These are phyloP conservation scores for Eucalyptus leucophloia DNA, from an alignment of 345 rosid species.

Conservation along the genomic window DNA sequence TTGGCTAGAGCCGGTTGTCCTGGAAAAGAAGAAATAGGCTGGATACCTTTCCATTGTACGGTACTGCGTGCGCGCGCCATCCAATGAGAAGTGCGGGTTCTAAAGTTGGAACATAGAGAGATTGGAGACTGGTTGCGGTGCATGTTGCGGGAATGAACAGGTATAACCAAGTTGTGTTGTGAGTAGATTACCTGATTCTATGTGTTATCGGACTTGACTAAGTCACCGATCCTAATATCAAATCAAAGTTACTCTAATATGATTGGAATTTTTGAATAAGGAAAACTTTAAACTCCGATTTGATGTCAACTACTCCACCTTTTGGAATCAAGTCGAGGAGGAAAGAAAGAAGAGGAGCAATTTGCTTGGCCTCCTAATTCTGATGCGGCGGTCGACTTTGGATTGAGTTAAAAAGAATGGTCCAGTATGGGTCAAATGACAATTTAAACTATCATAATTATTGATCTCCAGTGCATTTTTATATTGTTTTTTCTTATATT, in stretches of 20 bases:
- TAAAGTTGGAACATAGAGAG: too few species aligned
- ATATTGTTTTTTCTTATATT: not conserved
- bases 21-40: fast-evolving
- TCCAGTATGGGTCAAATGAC: fast-evolving
- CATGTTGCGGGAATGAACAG: fast-evolving
- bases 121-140: not conserved
- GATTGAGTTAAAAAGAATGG: not conserved
- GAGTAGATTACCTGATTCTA: not conserved
- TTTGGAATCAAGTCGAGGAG: not conserved
- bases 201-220: fast-evolving
- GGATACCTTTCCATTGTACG: not conserved
- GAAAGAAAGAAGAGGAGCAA: fast-evolving
- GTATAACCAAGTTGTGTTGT: fast-evolving
- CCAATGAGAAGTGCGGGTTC: not conserved
- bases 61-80: not conserved
- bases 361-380: not conserved
- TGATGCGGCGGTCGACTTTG: fast-evolving
- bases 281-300: fast-evolving
- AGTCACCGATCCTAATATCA: fast-evolving
- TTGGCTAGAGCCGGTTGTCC: not conserved
- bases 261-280: not conserved
- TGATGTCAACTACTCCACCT: not conserved
- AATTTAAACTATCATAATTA: not conserved
- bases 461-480: fast-evolving
- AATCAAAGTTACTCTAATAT: not conserved